These are phyloP conservation scores for Tetracentron sinense DNA, from an alignment of 164 flowering plant species.

Conservation along the genomic window DNA sequence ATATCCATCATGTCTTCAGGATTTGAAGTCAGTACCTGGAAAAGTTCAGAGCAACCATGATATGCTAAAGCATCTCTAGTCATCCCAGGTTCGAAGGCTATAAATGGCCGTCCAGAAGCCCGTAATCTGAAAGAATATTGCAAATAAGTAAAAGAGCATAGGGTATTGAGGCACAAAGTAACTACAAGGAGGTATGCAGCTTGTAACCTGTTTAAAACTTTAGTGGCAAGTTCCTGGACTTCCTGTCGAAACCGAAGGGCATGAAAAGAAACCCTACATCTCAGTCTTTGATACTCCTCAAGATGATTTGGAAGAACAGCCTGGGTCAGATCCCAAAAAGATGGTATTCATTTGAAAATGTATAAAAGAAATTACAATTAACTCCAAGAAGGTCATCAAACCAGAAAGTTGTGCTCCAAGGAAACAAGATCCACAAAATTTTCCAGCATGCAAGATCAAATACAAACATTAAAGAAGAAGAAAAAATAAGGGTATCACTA, in stretches of 20 bases:
- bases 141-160: neutral
- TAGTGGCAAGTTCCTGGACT: conserved; percentile 78
- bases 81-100: conserved; percentile 89
- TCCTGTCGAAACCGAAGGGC: conserved; percentile 82
- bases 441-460: neutral
- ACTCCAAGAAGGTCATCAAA: neutral
- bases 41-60: conserved; percentile 94
- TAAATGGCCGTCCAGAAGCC: conserved; percentile 66
- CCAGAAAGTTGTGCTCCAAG: neutral
- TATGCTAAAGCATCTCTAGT: conserved; percentile 89
- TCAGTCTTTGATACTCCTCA: conserved; percentile 83
- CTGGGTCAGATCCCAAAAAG: conserved; percentile 30
- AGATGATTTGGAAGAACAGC: conserved; percentile 74
- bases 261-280: conserved; percentile 95
- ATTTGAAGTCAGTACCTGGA: conserved; percentile 56
- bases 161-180: neutral
- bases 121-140: conserved; percentile 43
- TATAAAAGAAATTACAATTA: neutral
- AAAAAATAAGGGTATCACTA: no score
- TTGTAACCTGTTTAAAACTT: conserved; percentile 57
- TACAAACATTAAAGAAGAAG: neutral
- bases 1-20: neutral
- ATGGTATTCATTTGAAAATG: neutral
- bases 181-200: neutral
- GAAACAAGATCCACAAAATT: neutral